Evolutionary conservation across 2,329 filamentous ascomycete species (phyloP).

Genomic region (Grosmannia huntii): DNA sequence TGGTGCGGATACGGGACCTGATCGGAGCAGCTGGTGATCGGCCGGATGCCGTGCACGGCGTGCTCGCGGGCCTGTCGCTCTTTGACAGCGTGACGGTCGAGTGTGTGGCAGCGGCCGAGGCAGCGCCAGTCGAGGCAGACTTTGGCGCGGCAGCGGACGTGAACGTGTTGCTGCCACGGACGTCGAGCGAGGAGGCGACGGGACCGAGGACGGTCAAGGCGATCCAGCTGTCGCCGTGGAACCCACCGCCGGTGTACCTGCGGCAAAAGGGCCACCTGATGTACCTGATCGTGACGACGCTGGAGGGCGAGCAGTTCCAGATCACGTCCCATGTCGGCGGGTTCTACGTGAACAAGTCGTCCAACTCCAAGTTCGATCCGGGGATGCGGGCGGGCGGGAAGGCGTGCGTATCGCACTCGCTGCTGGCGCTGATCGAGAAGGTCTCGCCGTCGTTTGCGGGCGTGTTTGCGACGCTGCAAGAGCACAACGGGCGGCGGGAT

Average conservation of each 20-base stretch:
- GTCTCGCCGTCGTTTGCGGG: conserved; percentile 74
- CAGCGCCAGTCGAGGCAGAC: conserved; percentile 50
- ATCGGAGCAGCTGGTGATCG: conserved; percentile 86
- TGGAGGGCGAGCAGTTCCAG: conserved; percentile 88
- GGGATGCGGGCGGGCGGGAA: conserved; percentile 69
- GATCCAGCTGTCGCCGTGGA: conserved; percentile 84
- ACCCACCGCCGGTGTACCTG: conserved; percentile 84
- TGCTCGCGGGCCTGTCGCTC: conserved; percentile 72
- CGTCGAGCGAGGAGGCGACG: conserved; percentile 35
- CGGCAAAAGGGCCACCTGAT: conserved; percentile 85
- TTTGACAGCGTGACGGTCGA: conserved; percentile 61
- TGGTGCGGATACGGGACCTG: conserved; percentile 81
- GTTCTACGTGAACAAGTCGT: conserved; percentile 95
- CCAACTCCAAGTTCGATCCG: conserved; percentile 90
- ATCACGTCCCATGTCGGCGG: conserved; percentile 88
- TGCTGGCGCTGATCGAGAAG: conserved; percentile 64
- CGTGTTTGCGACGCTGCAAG: conserved; percentile 66
- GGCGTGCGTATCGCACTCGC: conserved; percentile 67
- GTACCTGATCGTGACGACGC: conserved; percentile 79
- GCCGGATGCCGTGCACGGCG: conserved; percentile 74
- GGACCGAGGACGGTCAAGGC: conserved; percentile 85
- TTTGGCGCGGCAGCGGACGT: conserved; percentile 58
- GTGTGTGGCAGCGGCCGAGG: conserved; percentile 24
- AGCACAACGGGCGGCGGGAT: conserved; percentile 74
- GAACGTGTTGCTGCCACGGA: conserved; percentile 56